Evolutionary conservation across 305 asterid species (phyloP).

Genomic region (Euphrasia arctica): DNA sequence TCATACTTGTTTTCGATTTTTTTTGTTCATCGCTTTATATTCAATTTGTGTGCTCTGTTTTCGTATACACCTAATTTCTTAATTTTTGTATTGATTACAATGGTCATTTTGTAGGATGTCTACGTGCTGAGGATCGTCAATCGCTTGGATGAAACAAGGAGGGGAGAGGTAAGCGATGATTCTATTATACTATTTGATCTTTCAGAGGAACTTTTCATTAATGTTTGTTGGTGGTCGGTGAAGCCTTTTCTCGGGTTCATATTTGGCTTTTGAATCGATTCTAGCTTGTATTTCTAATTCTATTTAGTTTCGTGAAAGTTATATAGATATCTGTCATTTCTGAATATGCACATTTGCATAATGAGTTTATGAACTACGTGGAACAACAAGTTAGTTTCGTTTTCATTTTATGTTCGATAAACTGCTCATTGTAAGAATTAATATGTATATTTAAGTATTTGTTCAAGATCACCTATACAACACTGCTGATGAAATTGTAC

Average conservation of each 20-base stretch:
- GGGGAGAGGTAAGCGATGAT: conserved; percentile 79
- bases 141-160: conserved; percentile 85
- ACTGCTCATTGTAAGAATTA: not conserved
- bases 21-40: conserved; percentile 11
- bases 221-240: not conserved
- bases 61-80: not conserved
- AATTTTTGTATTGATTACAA: conserved; percentile 5
- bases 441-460: not conserved
- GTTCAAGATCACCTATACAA: not conserved
- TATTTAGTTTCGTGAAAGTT: conserved; percentile 20
- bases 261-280: conserved; percentile 8
- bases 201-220: conserved; percentile 7
- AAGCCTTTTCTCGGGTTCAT: conserved; percentile 9
- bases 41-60: too few relatives aligned
- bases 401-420: not conserved
- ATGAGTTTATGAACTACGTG: conserved; percentile 11
- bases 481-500: conserved; percentile 2
- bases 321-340: conserved; percentile 4
- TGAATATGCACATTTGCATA: not conserved
- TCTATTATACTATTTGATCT: conserved; percentile 18
- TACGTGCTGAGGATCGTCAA: conserved; percentile 79
- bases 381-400: not conserved
- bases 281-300: conserved; percentile 14
- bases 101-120: conserved; percentile 53
- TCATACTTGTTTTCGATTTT: not conserved